Evolutionary conservation across 2,329 filamentous ascomycete genomes (phyloP).

Genomic region (Pseudocercospora crystallina): DNA sequence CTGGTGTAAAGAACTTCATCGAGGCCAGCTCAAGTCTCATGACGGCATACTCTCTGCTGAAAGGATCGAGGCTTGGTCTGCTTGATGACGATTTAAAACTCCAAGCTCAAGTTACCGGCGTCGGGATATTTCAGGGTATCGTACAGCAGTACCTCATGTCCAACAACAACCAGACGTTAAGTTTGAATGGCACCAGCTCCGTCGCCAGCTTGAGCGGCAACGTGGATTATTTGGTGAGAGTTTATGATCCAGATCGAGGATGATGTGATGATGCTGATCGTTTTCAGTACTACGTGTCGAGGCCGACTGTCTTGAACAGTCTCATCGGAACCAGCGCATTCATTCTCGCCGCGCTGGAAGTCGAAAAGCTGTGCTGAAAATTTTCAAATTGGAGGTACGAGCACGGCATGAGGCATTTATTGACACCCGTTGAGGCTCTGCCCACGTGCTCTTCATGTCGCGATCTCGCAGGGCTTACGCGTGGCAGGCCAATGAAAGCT

Average conservation of each 20-base stretch:
- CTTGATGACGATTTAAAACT: slow-evolving; percentile 31
- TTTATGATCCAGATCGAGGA: background rate
- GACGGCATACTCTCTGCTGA: slow-evolving; percentile 56
- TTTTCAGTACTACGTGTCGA: slow-evolving; percentile 44
- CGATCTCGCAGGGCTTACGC: no score
- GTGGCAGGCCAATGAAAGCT: no score
- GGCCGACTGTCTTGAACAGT: slow-evolving; percentile 40
- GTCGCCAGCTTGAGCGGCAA: slow-evolving; percentile 54
- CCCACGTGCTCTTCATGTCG: no score
- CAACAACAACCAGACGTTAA: slow-evolving; percentile 46
- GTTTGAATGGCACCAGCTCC: slow-evolving; percentile 45
- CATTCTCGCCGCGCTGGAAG: slow-evolving; percentile 42
- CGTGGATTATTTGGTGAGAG: slow-evolving; percentile 51
- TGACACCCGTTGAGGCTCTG: no score
- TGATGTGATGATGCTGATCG: background rate
- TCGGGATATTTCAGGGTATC: slow-evolving; percentile 52
- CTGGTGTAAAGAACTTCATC: slow-evolving; percentile 55
- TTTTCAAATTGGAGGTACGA: background rate
- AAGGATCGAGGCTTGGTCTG: slow-evolving; percentile 44
- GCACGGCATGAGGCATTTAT: no score
- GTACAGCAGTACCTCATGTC: slow-evolving; percentile 47
- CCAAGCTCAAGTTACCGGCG: slow-evolving; percentile 34
- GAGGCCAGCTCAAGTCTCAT: slow-evolving; percentile 60
- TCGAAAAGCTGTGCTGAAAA: slow-evolving; percentile 22
- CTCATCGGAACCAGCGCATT: slow-evolving; percentile 43